Percentiles rank a stretch among this genome's conserved stretches.
Conservation (phyloP, 148 eudicot species). For the Persicaria tinctoria region DNA sequence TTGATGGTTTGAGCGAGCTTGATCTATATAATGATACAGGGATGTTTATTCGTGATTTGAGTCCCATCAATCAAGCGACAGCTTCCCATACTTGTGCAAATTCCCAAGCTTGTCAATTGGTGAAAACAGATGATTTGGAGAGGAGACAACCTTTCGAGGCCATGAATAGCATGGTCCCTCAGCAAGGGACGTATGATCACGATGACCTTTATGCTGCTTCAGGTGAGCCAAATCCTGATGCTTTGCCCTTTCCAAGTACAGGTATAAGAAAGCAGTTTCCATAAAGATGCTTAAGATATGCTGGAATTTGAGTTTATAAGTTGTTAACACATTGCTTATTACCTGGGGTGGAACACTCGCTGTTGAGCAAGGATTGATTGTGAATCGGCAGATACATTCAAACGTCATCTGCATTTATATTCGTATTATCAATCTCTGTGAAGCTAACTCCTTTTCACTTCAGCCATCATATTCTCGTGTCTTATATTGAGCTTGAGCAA, state of each 20-base stretch:
- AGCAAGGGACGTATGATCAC: conserved; percentile 4
- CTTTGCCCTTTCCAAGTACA: neutral
- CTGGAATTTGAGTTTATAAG: neutral
- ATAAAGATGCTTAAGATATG: conserved; percentile 9
- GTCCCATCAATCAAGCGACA: conserved; percentile 16
- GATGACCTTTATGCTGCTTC: neutral
- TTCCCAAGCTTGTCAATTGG: conserved; percentile 21
- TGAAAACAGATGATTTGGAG: conserved; percentile 22
- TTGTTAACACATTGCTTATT: neutral
- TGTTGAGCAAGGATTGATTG: conserved; percentile 1
- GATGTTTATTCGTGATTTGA: conserved; percentile 28
- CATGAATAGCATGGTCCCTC: neutral
- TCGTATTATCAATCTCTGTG: neutral
- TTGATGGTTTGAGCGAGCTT: conserved; percentile 43
- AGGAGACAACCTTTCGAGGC: conserved; percentile 10
- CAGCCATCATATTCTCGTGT: neutral
- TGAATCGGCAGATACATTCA: neutral
- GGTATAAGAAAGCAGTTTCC: conserved; percentile 10
- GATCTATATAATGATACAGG: conserved; percentile 46
- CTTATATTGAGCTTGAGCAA: neutral
- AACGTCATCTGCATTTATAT: neutral
- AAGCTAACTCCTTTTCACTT: conserved; percentile 7
- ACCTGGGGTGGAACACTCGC: neutral
- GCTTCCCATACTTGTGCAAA: conserved; percentile 15
- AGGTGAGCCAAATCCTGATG: neutral